phyloP scores from a whole-genome alignment of 345 rosid species.

The Bruguiera sexangula region DNA sequence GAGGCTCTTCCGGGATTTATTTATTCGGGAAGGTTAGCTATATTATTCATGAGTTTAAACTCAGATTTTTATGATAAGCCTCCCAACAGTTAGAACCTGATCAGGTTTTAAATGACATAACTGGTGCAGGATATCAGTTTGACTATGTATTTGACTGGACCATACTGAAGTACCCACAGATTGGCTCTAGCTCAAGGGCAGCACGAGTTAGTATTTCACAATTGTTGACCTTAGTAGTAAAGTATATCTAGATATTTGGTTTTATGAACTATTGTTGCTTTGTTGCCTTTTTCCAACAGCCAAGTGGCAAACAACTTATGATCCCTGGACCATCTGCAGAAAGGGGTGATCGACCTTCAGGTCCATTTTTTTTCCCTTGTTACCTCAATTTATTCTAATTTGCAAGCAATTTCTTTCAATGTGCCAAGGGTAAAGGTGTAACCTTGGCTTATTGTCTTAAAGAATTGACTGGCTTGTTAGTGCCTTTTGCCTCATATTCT shows the following conservation, averaged over 20 bases:
- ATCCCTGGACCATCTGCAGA: conserved; percentile 49
- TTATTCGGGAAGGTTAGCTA: conserved; percentile 75
- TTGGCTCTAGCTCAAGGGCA: conserved; percentile 71
- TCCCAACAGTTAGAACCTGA: background rate
- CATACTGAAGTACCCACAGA: conserved; percentile 76
- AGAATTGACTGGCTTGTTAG: no score
- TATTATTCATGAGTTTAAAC: no score
- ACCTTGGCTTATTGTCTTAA: no score
- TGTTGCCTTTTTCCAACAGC: conserved; percentile 29
- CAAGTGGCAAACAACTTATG: conserved; percentile 45
- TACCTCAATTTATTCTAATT: no score
- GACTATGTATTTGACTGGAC: conserved; percentile 98
- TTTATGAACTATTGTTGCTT: background rate
- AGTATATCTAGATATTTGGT: background rate
- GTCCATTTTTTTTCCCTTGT: conserved; percentile 11
- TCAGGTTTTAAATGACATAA: conserved; percentile 12
- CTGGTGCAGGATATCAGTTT: conserved; percentile 70
- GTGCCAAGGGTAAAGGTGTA: no score
- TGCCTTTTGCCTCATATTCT: no score
- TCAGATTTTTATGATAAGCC: background rate
- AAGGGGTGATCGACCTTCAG: conserved; percentile 47
- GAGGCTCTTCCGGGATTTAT: conserved; percentile 89
- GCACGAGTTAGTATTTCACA: conserved; percentile 45
- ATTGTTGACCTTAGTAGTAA: background rate
- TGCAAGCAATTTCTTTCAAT: no score